Conservation (phyloP, 1,284 basidiomycete species). For the Boletus holoroseus region DNA sequence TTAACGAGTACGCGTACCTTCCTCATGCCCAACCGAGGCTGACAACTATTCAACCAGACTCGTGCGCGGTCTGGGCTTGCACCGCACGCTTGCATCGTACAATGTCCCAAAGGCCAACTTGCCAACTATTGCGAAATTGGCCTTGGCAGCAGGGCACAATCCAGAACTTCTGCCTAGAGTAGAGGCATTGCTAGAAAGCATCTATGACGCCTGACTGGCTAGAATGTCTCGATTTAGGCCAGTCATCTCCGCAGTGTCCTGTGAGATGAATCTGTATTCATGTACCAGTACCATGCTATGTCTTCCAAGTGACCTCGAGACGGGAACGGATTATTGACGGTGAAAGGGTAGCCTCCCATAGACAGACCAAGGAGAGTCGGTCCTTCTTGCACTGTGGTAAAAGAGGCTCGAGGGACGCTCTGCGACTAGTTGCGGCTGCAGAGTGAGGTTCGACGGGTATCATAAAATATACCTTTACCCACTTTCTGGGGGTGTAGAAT, state of each 20-base stretch:
- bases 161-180: constrained; percentile 35
- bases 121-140: constrained; percentile 45
- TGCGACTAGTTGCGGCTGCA: background rate
- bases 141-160: constrained; percentile 40
- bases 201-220: constrained; percentile 35
- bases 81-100: constrained; percentile 51
- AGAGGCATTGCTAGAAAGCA: constrained; percentile 43
- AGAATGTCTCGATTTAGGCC: background rate
- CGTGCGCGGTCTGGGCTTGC: constrained; percentile 53
- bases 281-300: background rate
- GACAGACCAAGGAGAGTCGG: background rate
- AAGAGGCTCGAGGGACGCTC: background rate
- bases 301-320: background rate
- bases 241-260: background rate
- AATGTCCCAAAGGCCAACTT: constrained; percentile 54
- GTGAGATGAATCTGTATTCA: background rate
- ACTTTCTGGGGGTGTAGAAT: background rate
- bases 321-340: background rate
- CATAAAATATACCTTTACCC: background rate
- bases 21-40: background rate
- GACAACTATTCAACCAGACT: constrained; percentile 36
- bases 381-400: background rate
- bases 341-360: background rate
- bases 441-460: background rate
- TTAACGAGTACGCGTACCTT: constrained; percentile 44